A percentile compares a stretch with the other conserved stretches of the same genome.
Conservation (phyloP, 345 rosid genomes). For the Eucalyptus marginata region DNA sequence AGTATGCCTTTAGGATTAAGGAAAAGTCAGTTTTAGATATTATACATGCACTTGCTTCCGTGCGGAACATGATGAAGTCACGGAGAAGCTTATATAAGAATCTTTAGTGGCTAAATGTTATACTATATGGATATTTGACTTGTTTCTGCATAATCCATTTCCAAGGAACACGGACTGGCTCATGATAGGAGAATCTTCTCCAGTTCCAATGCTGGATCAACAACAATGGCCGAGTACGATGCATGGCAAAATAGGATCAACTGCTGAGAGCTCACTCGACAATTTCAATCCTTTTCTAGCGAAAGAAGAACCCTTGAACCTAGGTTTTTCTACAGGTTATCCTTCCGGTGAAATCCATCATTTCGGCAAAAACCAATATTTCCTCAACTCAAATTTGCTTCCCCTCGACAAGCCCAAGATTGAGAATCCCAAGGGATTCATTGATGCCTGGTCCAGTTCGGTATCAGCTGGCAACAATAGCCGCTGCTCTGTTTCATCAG, state of each 20-base stretch:
- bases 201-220: neutral
- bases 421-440: conserved; percentile 26
- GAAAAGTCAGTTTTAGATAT: neutral
- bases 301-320: conserved; percentile 1
- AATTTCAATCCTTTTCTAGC: neutral
- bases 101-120: neutral
- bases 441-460: conserved; percentile 45
- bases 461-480: neutral
- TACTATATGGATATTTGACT: neutral
- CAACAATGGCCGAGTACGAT: conserved; percentile 8
- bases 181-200: conserved; percentile 13
- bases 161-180: conserved; percentile 23
- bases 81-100: neutral
- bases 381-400: conserved; percentile 5
- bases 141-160: neutral
- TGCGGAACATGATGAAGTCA: neutral
- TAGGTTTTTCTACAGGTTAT: conserved; percentile 3
- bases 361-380: neutral
- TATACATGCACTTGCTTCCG: neutral
- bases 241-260: neutral
- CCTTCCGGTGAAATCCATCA: neutral
- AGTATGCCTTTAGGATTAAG: neutral
- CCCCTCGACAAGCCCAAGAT: neutral
- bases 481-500: conserved; percentile 14
- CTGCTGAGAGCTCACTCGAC: neutral